Percentiles rank a stretch among this genome's conserved stretches.
phyloP scores from a whole-genome alignment of 352 stramenopile genomes.

The Pythium aquatile region DNA sequence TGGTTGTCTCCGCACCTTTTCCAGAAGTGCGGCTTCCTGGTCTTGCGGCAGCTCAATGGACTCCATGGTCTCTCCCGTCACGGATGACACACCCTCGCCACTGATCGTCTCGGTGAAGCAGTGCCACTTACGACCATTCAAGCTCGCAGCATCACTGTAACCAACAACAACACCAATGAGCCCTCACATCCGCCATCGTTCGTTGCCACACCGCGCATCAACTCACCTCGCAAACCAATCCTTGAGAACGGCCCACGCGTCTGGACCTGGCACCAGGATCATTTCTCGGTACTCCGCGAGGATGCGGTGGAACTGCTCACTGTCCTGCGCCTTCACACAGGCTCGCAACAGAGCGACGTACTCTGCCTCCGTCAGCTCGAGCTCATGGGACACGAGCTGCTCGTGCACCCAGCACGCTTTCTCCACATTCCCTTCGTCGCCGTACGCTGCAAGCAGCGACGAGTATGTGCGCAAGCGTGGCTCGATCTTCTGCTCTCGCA shows the following conservation, averaged over 20 bases:
- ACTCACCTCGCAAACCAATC: constrained; percentile 69
- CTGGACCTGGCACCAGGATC: constrained; percentile 44
- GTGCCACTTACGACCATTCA: constrained; percentile 59
- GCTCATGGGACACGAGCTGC: constrained; percentile 39
- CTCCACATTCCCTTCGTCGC: constrained; percentile 45
- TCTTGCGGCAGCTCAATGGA: constrained; percentile 63
- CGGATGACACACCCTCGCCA: constrained; percentile 51
- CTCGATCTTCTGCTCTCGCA: constrained; percentile 45
- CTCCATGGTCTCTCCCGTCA: constrained; percentile 56
- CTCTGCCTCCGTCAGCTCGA: constrained; percentile 66
- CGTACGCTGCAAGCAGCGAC: constrained; percentile 62
- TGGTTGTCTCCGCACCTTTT: constrained; percentile 45
- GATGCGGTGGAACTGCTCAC: constrained; percentile 51
- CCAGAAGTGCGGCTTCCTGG: constrained; percentile 44
- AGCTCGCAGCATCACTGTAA: constrained; percentile 52
- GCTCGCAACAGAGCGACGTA: constrained; percentile 57
- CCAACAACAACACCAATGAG: not conserved
- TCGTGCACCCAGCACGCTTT: constrained; percentile 58
- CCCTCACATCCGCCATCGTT: not conserved
- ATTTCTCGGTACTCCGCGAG: constrained; percentile 61
- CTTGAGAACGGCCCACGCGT: constrained; percentile 63
- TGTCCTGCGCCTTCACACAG: constrained; percentile 38
- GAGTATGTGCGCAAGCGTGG: constrained; percentile 77
- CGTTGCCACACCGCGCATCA: not conserved
- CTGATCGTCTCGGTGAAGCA: constrained; percentile 54